These are phyloP conservation scores for Solanum clarkiae DNA, from an alignment of 257 asterid species.

Conservation along the genomic window DNA sequence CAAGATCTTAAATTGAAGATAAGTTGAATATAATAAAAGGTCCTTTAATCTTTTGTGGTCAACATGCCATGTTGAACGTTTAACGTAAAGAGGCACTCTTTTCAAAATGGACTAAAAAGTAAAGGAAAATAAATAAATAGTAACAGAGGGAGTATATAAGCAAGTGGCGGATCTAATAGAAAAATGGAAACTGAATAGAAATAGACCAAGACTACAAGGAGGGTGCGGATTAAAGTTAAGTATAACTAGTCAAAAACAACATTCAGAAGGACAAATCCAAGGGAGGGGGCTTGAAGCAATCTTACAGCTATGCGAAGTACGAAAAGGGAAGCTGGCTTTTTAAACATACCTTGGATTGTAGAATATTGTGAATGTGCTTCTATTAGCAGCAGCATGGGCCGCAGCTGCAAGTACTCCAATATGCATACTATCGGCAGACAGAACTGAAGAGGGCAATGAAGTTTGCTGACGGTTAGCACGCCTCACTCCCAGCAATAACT, in stretches of 20 bases:
- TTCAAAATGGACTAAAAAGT: too few relatives aligned
- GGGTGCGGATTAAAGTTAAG: neutral
- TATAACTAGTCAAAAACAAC: too few relatives aligned
- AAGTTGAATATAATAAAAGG: too few relatives aligned
- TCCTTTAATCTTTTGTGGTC: too few relatives aligned
- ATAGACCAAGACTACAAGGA: neutral
- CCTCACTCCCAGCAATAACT: slow-evolving; percentile 79
- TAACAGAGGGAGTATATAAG: neutral
- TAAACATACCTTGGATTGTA: slow-evolving; percentile 73
- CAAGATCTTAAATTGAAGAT: too few relatives aligned
- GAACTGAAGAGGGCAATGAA: slow-evolving; percentile 77
- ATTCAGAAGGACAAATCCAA: too few relatives aligned
- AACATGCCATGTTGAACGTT: too few relatives aligned
- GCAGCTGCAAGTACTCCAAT: slow-evolving; percentile 98
- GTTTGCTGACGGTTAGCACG: slow-evolving; percentile 86
- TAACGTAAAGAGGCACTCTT: too few relatives aligned
- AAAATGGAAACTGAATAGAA: neutral
- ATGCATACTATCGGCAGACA: slow-evolving; percentile 99
- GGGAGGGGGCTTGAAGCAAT: neutral
- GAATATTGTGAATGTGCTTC: slow-evolving; percentile 76
- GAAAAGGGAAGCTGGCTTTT: neutral
- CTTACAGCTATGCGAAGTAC: neutral
- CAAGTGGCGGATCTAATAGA: neutral
- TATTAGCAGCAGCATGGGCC: slow-evolving; percentile 91
- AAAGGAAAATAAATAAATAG: too few relatives aligned